A percentile compares a stretch with the other conserved stretches of the same genome.
Conservation (phyloP, 2,329 filamentous ascomycete species). For the Fusarium sp. region DNA sequence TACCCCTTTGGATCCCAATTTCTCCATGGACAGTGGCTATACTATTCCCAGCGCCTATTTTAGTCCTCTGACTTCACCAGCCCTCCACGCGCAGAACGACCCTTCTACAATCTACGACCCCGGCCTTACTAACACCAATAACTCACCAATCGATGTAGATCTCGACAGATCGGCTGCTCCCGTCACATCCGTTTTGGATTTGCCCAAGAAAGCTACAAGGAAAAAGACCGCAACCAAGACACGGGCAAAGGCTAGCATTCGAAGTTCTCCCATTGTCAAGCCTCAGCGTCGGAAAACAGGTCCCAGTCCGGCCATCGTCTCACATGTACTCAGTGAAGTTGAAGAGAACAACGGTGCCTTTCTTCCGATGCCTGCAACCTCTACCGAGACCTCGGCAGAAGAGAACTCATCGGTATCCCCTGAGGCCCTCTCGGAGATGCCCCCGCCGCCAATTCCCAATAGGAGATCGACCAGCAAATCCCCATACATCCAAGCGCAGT, state of each 20-base stretch:
- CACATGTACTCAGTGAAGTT: slow-evolving; percentile 66
- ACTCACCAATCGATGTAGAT: slow-evolving; percentile 69
- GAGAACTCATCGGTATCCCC: slow-evolving; percentile 75
- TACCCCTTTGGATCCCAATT: slow-evolving; percentile 80
- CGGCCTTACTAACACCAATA: slow-evolving; percentile 53
- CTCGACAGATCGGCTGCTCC: slow-evolving; percentile 57
- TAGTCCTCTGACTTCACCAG: slow-evolving; percentile 84
- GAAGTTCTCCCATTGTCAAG: slow-evolving; percentile 80
- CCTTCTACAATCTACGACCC: slow-evolving; percentile 37
- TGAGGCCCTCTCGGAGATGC: slow-evolving; percentile 73
- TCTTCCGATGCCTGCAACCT: slow-evolving; percentile 53
- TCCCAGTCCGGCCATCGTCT: slow-evolving; percentile 66
- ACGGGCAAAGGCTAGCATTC: slow-evolving; percentile 64
- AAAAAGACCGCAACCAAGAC: slow-evolving; percentile 66
- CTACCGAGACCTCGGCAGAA: slow-evolving; percentile 66
- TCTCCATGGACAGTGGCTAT: slow-evolving; percentile 69
- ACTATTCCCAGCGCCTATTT: slow-evolving; percentile 79
- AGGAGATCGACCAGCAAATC: slow-evolving; percentile 74
- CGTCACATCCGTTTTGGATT: slow-evolving; percentile 56
- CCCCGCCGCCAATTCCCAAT: slow-evolving; percentile 74
- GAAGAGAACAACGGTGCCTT: slow-evolving; percentile 56
- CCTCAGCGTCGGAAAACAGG: slow-evolving; percentile 67
- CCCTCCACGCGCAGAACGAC: slow-evolving; percentile 69
- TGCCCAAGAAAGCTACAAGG: slow-evolving; percentile 62
- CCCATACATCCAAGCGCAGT: slow-evolving; percentile 72